Evolutionary conservation across 148 eudicot genomes (phyloP).

Genomic region (Selenicereus undatus): DNA sequence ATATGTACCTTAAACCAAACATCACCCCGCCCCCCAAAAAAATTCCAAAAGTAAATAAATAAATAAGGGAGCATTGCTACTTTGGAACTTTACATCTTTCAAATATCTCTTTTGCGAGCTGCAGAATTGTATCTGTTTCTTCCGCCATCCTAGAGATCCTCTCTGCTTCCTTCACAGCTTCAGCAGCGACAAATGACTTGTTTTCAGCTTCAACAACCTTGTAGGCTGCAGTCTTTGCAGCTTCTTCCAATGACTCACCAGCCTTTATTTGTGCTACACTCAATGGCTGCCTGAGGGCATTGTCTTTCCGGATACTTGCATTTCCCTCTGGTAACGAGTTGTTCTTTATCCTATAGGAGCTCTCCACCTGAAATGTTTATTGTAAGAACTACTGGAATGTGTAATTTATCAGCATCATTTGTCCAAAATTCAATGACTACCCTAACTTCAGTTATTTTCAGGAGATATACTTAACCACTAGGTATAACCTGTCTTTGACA

Average conservation of each 20-base stretch:
- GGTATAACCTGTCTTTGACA: not conserved
- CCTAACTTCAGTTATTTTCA: not conserved
- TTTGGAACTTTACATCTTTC: slow-evolving; percentile 47
- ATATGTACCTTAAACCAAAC: not conserved
- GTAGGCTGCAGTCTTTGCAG: slow-evolving; percentile 56
- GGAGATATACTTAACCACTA: not conserved
- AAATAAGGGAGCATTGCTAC: not conserved
- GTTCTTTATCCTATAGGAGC: slow-evolving; percentile 49
- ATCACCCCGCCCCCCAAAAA: not conserved
- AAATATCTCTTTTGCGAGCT: slow-evolving; percentile 54
- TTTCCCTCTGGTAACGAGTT: slow-evolving; percentile 26
- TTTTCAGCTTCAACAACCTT: slow-evolving; percentile 78
- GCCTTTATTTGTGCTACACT: slow-evolving; percentile 22
- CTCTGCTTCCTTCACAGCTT: slow-evolving; percentile 70
- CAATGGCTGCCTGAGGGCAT: slow-evolving; percentile 32
- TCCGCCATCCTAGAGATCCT: slow-evolving; percentile 64
- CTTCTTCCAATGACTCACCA: slow-evolving; percentile 57
- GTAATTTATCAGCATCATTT: not conserved
- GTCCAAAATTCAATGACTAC: not conserved
- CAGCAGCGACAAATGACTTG: slow-evolving; percentile 58
- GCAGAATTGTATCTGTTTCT: slow-evolving; percentile 52
- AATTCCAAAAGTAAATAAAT: not conserved
- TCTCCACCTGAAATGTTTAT: slow-evolving; percentile 48
- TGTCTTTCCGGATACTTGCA: slow-evolving; percentile 39
- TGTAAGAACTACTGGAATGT: not conserved